These are phyloP conservation scores for Atalantia buxifolia DNA, from an alignment of 345 rosid species.

Conservation along the genomic window DNA sequence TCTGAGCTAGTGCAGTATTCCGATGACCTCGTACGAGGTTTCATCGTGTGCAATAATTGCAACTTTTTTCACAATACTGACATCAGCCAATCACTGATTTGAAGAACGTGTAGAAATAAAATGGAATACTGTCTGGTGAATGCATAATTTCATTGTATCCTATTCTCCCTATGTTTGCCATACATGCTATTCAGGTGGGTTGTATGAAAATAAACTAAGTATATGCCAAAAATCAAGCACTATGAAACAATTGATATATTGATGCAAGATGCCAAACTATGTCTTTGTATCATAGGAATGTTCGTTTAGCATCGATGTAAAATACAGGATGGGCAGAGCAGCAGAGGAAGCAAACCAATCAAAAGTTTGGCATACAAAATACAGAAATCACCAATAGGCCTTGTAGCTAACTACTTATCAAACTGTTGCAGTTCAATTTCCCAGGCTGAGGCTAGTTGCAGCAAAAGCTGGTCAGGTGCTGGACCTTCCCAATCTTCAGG, in stretches of 20 bases:
- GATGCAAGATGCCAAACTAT: neutral
- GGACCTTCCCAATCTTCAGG: conserved; percentile 98
- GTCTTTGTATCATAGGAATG: neutral
- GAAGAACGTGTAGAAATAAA: no score
- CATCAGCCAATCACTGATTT: no score
- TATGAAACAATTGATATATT: neutral
- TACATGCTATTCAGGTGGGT: neutral
- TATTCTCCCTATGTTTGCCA: neutral
- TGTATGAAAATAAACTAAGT: neutral
- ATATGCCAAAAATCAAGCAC: neutral
- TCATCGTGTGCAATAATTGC: no score
- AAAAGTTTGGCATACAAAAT: conserved; percentile 4
- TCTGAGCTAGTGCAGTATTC: no score
- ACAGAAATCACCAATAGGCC: neutral
- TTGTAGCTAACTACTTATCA: conserved; percentile 37
- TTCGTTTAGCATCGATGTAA: neutral
- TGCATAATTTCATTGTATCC: neutral
- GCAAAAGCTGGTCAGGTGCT: conserved; percentile 66
- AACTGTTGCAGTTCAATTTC: conserved; percentile 72
- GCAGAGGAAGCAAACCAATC: neutral
- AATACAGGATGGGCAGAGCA: neutral
- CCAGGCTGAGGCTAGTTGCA: conserved; percentile 93
- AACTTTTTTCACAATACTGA: no score
- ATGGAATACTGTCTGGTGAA: no score
- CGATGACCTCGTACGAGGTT: no score